phyloP scores from a whole-genome alignment of 2,329 filamentous ascomycete species.

The Fusarium sarcochroum region DNA sequence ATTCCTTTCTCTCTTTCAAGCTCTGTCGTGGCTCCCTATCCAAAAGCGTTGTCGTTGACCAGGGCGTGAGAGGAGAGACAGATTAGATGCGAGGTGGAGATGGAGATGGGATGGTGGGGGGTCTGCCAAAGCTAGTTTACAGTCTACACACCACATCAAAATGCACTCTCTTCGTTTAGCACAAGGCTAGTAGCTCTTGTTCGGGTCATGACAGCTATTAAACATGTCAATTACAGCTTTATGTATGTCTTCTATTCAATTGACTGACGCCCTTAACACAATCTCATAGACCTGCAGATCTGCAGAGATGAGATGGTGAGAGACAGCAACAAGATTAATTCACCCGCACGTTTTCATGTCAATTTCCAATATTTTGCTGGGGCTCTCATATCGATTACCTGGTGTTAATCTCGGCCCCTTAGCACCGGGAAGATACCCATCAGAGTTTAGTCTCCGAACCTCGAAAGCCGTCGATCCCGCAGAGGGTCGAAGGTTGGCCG shows the following conservation, averaged over 20 bases:
- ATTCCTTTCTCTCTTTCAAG: neutral
- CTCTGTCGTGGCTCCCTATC: slow-evolving; percentile 5
- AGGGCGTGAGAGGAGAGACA: slow-evolving; percentile 30
- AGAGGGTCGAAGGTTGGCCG: slow-evolving; percentile 25
- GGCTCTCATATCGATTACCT: slow-evolving; percentile 15
- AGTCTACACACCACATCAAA: slow-evolving; percentile 17
- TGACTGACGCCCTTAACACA: neutral
- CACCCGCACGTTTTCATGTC: slow-evolving; percentile 13
- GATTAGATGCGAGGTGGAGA: slow-evolving; percentile 25
- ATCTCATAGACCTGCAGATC: slow-evolving; percentile 14
- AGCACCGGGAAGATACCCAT: slow-evolving; percentile 1
- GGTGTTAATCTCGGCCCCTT: slow-evolving; percentile 15
- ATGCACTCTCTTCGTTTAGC: slow-evolving; percentile 7
- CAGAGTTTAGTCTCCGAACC: slow-evolving; percentile 35
- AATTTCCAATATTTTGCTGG: slow-evolving; percentile 31
- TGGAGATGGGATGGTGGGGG: slow-evolving; percentile 22
- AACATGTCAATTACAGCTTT: neutral
- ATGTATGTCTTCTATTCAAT: neutral
- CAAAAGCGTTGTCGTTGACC: slow-evolving; percentile 13
- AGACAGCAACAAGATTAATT: slow-evolving; percentile 16
- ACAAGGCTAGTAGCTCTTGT: slow-evolving; percentile 1
- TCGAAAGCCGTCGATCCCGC: slow-evolving; percentile 14
- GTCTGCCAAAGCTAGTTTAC: neutral
- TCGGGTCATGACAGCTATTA: neutral
- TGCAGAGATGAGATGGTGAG: slow-evolving; percentile 31